phyloP scores from a whole-genome alignment of 257 asterid genomes.

The Asclepias syriaca region DNA sequence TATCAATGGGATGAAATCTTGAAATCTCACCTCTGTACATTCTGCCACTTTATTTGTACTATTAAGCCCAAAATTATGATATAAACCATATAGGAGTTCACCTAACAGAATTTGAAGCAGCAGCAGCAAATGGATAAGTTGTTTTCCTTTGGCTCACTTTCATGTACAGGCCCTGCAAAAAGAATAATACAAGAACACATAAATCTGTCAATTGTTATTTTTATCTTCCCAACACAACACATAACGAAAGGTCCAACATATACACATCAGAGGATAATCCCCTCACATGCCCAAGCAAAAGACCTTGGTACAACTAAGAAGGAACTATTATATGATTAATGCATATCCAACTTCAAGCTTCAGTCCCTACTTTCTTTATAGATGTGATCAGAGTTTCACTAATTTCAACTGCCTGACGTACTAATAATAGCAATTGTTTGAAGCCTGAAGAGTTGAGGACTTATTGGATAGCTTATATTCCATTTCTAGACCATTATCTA shows the following conservation, averaged over 20 bases:
- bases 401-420: not conserved
- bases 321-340: not conserved
- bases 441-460: not conserved
- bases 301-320: not conserved
- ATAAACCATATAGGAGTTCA: not conserved
- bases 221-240: not conserved
- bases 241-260: not conserved
- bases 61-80: not conserved
- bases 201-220: not conserved
- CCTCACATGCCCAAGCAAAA: not conserved
- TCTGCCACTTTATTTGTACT: not conserved
- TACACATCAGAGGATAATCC: not conserved
- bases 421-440: not conserved
- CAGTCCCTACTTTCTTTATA: not conserved
- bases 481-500: not conserved
- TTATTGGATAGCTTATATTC: not conserved
- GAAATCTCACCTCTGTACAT: not conserved
- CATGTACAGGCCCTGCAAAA: constrained; percentile 86
- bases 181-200: not conserved
- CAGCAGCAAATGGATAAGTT: constrained; percentile 32
- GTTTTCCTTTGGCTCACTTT: constrained; percentile 58
- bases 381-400: not conserved
- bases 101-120: constrained; percentile 15
- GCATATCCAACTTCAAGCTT: not conserved
- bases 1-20: not conserved